phyloP scores from a whole-genome alignment of 192 early-diverging fungal species.

The Rhizoclosmatium sp. region DNA sequence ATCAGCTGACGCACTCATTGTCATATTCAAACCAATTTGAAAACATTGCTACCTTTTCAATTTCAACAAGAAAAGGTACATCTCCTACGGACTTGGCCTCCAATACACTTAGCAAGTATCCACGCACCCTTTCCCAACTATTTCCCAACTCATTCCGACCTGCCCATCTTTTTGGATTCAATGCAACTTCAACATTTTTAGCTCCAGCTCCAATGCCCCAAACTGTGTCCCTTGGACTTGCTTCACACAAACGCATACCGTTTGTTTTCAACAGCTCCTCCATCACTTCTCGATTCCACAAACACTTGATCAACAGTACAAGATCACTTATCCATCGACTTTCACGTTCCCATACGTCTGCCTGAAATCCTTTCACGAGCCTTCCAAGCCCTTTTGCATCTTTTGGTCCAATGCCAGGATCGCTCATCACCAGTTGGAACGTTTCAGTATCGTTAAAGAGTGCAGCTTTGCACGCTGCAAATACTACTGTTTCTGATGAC shows the following conservation, averaged over 20 bases:
- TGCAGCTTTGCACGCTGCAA: conserved; percentile 21
- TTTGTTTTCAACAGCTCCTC: conserved; percentile 6
- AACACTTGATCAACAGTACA: conserved; percentile 1
- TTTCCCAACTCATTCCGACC: conserved; percentile 13
- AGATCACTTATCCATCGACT: conserved; percentile 13
- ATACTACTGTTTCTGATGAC: conserved; percentile 15
- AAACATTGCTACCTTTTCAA: too few relatives aligned
- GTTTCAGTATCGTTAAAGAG: neutral
- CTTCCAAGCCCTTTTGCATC: conserved; percentile 5
- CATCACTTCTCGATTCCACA: conserved; percentile 1
- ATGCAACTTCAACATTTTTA: neutral
- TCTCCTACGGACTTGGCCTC: too few relatives aligned
- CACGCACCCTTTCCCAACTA: conserved; percentile 3
- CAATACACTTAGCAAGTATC: neutral
- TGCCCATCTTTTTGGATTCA: neutral
- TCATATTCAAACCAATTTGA: too few relatives aligned
- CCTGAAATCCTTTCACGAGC: neutral
- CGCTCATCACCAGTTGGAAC: neutral
- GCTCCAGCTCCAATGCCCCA: conserved; percentile 22
- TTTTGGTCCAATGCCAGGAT: neutral
- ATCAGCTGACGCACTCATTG: too few relatives aligned
- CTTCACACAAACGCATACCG: neutral
- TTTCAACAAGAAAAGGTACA: too few relatives aligned
- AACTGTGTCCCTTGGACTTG: neutral
- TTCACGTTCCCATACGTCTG: neutral